These are phyloP conservation scores for Myrica gale DNA, from an alignment of 306 rosid genomes.

Conservation along the genomic window DNA sequence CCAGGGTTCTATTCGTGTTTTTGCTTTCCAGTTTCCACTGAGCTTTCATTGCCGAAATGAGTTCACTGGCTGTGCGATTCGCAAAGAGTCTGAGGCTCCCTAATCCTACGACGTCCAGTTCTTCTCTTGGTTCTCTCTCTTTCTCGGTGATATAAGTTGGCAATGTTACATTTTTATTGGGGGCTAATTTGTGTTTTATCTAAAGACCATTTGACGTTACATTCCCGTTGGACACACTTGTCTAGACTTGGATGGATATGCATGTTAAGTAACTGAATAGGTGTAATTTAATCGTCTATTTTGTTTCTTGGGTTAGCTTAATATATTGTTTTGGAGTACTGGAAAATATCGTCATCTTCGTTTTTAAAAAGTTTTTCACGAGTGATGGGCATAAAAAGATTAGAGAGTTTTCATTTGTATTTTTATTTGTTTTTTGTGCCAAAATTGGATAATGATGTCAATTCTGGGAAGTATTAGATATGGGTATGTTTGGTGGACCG, in stretches of 20 bases:
- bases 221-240: background rate
- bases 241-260: background rate
- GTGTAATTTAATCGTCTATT: background rate
- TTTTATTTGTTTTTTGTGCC: background rate
- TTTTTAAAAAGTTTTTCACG: constrained; percentile 13
- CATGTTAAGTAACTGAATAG: background rate
- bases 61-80: constrained; percentile 44
- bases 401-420: background rate
- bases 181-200: constrained; percentile 16
- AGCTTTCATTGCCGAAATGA: constrained; percentile 44
- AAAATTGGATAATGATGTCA: background rate
- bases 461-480: background rate
- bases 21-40: background rate
- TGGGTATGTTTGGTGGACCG: constrained; percentile 8
- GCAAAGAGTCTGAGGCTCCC: constrained; percentile 49
- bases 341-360: background rate
- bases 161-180: background rate
- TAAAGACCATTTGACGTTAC: background rate
- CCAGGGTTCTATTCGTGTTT: background rate
- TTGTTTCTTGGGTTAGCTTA: background rate
- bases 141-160: constrained; percentile 10
- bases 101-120: constrained; percentile 26
- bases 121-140: constrained; percentile 48
- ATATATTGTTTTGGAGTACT: background rate
- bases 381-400: background rate